Percentiles rank a stretch among this genome's conserved stretches.
Evolutionary conservation across 352 stramenopile species (phyloP).

Genomic region (Phytophthora fragariaefolia): DNA sequence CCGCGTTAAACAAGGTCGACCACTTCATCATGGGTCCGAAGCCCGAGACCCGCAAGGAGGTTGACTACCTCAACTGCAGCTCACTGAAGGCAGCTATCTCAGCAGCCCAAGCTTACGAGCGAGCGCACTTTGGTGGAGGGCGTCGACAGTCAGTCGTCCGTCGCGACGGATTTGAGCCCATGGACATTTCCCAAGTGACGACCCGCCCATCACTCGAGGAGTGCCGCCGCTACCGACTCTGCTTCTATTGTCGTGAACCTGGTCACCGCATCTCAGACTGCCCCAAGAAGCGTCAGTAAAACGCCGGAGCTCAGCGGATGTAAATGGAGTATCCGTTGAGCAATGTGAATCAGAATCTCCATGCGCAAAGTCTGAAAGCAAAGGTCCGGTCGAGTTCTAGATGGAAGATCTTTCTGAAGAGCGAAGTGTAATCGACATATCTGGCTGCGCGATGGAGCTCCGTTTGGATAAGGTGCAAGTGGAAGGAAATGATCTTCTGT

Average conservation of each 20-base stretch:
- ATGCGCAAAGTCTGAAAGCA: slow-evolving; percentile 6
- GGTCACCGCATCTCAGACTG: not conserved
- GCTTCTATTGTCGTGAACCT: not conserved
- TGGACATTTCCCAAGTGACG: not conserved
- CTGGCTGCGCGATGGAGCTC: slow-evolving; percentile 19
- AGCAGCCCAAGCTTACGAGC: not conserved
- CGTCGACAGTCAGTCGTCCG: not conserved
- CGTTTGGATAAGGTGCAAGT: slow-evolving; percentile 18
- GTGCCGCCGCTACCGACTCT: not conserved
- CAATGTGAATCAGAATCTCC: slow-evolving; percentile 13
- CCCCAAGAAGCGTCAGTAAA: slow-evolving; percentile 8
- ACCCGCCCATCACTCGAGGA: not conserved
- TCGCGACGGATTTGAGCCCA: not conserved
- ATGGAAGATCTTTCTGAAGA: slow-evolving; percentile 7
- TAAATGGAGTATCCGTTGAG: not conserved
- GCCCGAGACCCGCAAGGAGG: not conserved
- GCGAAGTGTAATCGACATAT: slow-evolving; percentile 13
- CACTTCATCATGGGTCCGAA: not conserved
- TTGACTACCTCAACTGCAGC: not conserved
- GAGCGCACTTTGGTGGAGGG: not conserved
- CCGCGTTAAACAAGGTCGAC: not conserved
- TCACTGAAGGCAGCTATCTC: not conserved
- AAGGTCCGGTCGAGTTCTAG: slow-evolving; percentile 7
- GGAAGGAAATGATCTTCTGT: slow-evolving; percentile 18
- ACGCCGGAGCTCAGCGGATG: not conserved